phyloP scores from a whole-genome alignment of 352 stramenopile species.

The Phytopythium delawarense region DNA sequence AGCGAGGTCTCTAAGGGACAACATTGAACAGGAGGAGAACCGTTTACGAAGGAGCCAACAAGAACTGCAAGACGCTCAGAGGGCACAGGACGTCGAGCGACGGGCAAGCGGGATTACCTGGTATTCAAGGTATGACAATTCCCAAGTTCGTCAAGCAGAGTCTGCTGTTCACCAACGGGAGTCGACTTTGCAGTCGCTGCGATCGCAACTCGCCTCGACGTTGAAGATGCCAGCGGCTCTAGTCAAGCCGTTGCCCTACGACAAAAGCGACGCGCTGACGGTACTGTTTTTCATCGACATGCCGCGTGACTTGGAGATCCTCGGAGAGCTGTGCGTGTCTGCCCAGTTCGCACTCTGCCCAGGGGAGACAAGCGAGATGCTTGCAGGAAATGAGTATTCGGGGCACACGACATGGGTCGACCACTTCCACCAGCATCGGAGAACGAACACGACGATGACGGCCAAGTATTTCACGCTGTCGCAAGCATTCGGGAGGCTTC shows the following conservation, averaged over 20 bases:
- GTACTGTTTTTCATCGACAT: conserved; percentile 44
- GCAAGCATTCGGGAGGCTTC: background rate
- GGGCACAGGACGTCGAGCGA: no score
- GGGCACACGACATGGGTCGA: conserved; percentile 17
- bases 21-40: no score
- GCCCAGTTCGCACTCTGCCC: conserved; percentile 32
- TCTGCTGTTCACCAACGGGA: no score
- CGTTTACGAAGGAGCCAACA: no score
- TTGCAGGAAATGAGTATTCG: background rate
- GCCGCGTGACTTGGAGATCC: conserved; percentile 29
- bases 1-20: background rate
- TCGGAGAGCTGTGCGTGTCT: conserved; percentile 29
- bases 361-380: conserved; percentile 8
- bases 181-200: no score
- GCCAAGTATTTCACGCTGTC: background rate
- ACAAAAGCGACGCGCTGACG: conserved; percentile 17
- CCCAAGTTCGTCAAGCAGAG: no score
- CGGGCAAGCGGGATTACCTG: no score
- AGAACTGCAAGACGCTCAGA: background rate
- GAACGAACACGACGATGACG: background rate
- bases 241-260: conserved; percentile 24
- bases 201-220: background rate
- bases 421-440: conserved; percentile 13
- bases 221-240: conserved; percentile 24
- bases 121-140: no score